Evolutionary conservation across 2,329 filamentous ascomycete species (phyloP), one percentile per base, ranked within the genome.

Genomic region (Botrytis tulipae): DNA sequence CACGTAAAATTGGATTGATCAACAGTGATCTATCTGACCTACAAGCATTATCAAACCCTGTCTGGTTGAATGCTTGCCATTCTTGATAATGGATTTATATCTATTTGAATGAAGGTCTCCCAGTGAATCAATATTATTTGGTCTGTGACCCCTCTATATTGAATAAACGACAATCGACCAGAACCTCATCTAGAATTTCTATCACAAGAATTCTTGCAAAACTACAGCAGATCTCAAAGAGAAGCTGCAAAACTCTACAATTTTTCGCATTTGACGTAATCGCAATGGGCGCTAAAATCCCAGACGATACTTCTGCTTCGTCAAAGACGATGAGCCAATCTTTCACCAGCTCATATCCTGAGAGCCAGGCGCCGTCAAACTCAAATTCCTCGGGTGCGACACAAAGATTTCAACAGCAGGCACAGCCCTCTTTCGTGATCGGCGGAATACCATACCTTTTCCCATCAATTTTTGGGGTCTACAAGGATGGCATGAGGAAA

Each of bases 401-500:
- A 32, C 48, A 68, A 3, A 68, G 9, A 57, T 57, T 68, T 16
- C 66, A 42, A 4, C n/a, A 29, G 18, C 66, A 68, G 8, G 9
- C n/a, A 14, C 48, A 57, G 16, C 25, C 54, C 3, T 57, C 66
- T 25, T 68, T 68, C 22, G 3, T 57, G 7, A 22, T 57, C 37
- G 35, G n/a, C 1, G 48, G 66, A 57, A 68, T 32, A 5, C 2
- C 35, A 32, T 57, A 68, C 35, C 62, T 72, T 32, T 68, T 72
- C 1, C 70, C 70, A 6, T 44, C 70, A 0, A 42, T 72, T n/a
- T 72, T 72, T 7, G 70, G 70, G 2, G 25, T 72, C 18, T 72
- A 72, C 29, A 40, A 7, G 42, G 40, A 68, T 29, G 62, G 70
- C n/a, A 12, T 29, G 37, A 59, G 9, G n/a, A 32, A 29, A 22